phyloP scores from a whole-genome alignment of 768 basidiomycete genomes.

The Hericium rajendrae region DNA sequence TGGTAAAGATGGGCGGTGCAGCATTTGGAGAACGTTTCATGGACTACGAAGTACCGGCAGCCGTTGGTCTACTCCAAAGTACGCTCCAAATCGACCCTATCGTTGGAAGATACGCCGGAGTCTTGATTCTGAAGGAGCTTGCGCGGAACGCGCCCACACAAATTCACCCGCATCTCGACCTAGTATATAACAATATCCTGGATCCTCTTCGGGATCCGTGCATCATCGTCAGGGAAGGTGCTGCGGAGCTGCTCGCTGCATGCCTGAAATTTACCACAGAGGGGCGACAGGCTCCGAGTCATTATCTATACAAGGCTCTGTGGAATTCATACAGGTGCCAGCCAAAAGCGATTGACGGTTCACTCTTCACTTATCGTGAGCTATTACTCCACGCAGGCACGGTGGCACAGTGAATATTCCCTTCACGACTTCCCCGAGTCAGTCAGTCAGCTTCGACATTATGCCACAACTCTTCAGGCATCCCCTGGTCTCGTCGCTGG shows the following conservation, averaged over 20 bases:
- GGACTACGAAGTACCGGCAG: slow-evolving; percentile 79
- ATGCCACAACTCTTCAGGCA: too few species aligned
- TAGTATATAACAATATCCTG: slow-evolving; percentile 89
- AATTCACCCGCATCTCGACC: slow-evolving; percentile 79
- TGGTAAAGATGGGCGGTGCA: slow-evolving; percentile 73
- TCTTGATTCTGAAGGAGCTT: slow-evolving; percentile 88
- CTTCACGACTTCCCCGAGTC: too few species aligned
- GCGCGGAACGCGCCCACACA: slow-evolving; percentile 81
- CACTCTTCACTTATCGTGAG: slow-evolving; percentile 84
- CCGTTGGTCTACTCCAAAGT: slow-evolving; percentile 70
- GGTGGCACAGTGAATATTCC: slow-evolving; percentile 73
- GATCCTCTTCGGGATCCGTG: slow-evolving; percentile 82
- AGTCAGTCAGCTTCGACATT: too few species aligned
- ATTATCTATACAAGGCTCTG: slow-evolving; percentile 70
- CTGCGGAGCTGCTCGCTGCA: slow-evolving; percentile 86
- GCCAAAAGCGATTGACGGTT: slow-evolving; percentile 88
- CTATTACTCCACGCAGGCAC: slow-evolving; percentile 85
- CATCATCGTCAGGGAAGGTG: slow-evolving; percentile 85
- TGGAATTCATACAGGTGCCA: slow-evolving; percentile 73
- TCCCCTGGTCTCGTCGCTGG: too few species aligned
- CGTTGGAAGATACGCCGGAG: slow-evolving; percentile 83
- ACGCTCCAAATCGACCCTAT: slow-evolving; percentile 76
- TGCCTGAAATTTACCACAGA: slow-evolving; percentile 81
- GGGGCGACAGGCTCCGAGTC: slow-evolving; percentile 52
- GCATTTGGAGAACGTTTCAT: slow-evolving; percentile 85